phyloP scores from a whole-genome alignment of 345 rosid species.

The Gossypium mustelinum region DNA sequence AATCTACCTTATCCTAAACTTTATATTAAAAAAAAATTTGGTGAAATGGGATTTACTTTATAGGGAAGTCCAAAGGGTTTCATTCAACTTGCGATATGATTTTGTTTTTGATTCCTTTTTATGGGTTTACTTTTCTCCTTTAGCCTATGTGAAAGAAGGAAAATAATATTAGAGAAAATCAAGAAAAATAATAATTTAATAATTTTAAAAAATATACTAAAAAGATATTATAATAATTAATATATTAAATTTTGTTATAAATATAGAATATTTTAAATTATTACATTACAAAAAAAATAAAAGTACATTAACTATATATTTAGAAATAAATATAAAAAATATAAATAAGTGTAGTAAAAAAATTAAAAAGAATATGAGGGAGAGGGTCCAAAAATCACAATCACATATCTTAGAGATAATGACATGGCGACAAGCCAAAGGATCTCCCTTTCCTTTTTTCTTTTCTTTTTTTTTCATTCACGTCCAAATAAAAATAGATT shows the following conservation, averaged over 20 bases:
- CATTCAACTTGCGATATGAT: slow-evolving; percentile 15
- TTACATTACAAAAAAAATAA: no score
- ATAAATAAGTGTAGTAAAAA: neutral
- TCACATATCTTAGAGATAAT: slow-evolving; percentile 59
- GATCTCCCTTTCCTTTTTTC: slow-evolving; percentile 37
- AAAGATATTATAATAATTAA: no score
- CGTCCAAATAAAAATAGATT: neutral
- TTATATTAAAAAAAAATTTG: neutral
- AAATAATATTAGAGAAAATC: neutral
- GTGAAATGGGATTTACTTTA: neutral
- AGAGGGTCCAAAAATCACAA: neutral
- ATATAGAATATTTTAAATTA: no score
- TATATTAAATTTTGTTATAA: no score
- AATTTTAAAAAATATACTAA: no score
- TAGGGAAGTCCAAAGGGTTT: neutral
- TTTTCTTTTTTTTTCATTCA: neutral
- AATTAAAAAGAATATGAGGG: neutral
- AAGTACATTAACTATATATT: no score
- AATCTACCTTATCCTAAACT: no score
- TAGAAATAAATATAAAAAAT: no score
- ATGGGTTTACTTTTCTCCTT: neutral
- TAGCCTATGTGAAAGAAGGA: no score
- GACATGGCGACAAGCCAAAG: slow-evolving; percentile 46
- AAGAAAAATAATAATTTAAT: neutral
- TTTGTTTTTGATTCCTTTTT: slow-evolving; percentile 6